Percentiles rank a stretch among this genome's conserved stretches.
These are phyloP conservation scores for Malus sieversii DNA, from an alignment of 306 rosid species.

Conservation along the genomic window DNA sequence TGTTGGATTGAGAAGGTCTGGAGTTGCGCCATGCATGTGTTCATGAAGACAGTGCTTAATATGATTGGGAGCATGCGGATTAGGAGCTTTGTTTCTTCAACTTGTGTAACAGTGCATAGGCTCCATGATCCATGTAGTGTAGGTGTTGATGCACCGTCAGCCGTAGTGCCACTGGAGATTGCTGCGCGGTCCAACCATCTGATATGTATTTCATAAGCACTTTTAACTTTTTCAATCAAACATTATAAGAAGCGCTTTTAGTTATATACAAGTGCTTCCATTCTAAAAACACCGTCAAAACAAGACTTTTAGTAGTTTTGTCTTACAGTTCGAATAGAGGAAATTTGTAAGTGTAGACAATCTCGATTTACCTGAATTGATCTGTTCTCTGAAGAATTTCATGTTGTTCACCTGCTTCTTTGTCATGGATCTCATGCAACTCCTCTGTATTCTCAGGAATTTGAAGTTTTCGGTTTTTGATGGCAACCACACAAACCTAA, in stretches of 20 bases:
- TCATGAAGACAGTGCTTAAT: slow-evolving; percentile 67
- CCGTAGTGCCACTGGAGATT: slow-evolving; percentile 14
- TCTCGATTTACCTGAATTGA: slow-evolving; percentile 53
- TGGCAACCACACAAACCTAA: slow-evolving; percentile 56
- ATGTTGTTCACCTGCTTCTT: slow-evolving; percentile 19
- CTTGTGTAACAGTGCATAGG: slow-evolving; percentile 72
- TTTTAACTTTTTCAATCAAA: no score
- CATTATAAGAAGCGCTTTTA: neutral
- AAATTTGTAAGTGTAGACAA: neutral
- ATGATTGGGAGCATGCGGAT: slow-evolving; percentile 84
- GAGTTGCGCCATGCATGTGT: slow-evolving; percentile 84
- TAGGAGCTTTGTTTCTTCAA: slow-evolving; percentile 78
- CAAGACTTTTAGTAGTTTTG: neutral
- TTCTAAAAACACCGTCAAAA: neutral
- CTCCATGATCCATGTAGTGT: slow-evolving; percentile 41
- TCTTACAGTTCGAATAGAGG: neutral
- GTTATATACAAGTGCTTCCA: neutral
- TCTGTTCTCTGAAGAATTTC: slow-evolving; percentile 63
- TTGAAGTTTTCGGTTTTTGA: slow-evolving; percentile 44
- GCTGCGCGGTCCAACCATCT: slow-evolving; percentile 81
- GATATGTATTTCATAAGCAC: neutral
- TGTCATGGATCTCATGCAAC: slow-evolving; percentile 47
- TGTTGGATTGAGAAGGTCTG: slow-evolving; percentile 76
- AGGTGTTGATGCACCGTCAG: neutral
- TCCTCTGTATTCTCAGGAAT: slow-evolving; percentile 47